Conservation (phyloP, 1,139 yeast species). For the Saccharomyces hybrid region DNA sequence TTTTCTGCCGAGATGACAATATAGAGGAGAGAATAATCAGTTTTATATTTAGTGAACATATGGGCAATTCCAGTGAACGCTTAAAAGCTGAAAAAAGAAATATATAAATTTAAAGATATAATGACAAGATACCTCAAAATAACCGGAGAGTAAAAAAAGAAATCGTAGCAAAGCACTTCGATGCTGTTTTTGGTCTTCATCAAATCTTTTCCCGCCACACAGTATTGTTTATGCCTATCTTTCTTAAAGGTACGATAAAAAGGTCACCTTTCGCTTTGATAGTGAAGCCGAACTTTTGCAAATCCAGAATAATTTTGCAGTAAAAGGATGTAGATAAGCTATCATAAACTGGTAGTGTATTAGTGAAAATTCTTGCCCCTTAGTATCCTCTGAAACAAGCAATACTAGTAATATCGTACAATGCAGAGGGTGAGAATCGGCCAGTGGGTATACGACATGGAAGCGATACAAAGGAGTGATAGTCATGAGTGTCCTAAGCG, state of each 20-base stretch:
- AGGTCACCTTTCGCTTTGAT: not conserved
- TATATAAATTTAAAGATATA: not conserved
- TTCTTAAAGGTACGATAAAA: not conserved
- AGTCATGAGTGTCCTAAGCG: not conserved
- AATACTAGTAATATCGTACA: not conserved
- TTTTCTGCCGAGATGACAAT: not conserved
- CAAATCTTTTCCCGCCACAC: not conserved
- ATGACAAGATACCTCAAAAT: not conserved
- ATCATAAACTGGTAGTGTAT: not conserved
- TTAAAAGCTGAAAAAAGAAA: not conserved
- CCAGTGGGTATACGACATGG: not conserved
- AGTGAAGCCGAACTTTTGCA: not conserved
- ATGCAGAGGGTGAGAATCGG: not conserved
- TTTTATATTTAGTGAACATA: not conserved
- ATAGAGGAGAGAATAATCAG: not conserved
- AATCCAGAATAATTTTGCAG: not conserved
- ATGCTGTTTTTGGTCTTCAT: not conserved
- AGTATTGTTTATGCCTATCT: not conserved
- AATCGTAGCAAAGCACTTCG: not conserved
- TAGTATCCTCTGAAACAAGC: not conserved
- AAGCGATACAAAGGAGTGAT: not conserved
- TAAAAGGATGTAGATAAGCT: not conserved
- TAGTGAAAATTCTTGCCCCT: not conserved
- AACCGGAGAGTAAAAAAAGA: not conserved
- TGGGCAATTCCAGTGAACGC: no score